phyloP scores from a whole-genome alignment of 106 monocot genomes.

The Acorus gramineus region DNA sequence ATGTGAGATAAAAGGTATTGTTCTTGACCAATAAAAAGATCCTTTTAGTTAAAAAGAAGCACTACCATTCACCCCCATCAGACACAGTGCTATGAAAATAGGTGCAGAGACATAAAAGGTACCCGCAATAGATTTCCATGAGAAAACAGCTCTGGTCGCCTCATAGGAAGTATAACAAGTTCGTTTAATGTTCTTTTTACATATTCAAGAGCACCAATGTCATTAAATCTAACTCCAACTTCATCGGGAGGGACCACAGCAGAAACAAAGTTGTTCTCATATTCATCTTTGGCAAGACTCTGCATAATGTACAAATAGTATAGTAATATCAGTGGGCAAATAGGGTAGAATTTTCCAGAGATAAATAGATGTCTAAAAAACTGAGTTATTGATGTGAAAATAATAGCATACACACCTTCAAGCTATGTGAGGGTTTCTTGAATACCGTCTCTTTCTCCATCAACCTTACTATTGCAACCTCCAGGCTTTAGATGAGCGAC shows the following conservation, averaged over 20 bases:
- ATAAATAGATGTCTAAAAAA: no score
- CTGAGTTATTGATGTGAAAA: no score
- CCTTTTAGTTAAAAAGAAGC: no score
- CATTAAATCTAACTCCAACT: constrained; percentile 82
- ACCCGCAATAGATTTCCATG: no score
- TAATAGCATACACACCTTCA: constrained; percentile 38
- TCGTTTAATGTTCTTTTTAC: constrained; percentile 84
- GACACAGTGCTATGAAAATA: no score
- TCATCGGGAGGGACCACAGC: constrained; percentile 81
- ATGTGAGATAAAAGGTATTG: no score
- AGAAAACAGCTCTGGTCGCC: constrained; percentile 68
- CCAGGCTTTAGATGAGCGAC: constrained; percentile 46
- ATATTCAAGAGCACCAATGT: constrained; percentile 73
- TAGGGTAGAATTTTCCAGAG: no score
- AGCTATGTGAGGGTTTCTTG: constrained; percentile 45
- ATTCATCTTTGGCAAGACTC: constrained; percentile 65
- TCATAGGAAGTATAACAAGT: constrained; percentile 84
- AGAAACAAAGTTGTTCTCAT: constrained; percentile 76
- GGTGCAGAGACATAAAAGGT: no score
- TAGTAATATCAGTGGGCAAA: background rate
- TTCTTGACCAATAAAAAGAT: no score
- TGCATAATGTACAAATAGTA: constrained; percentile 23
- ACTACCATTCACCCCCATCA: no score
- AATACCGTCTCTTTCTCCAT: constrained; percentile 48
- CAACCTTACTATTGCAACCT: constrained; percentile 68